Base-by-base conservation (phyloP, 2,329 filamentous ascomycete genomes). In the Fusarium succisae region DNA sequence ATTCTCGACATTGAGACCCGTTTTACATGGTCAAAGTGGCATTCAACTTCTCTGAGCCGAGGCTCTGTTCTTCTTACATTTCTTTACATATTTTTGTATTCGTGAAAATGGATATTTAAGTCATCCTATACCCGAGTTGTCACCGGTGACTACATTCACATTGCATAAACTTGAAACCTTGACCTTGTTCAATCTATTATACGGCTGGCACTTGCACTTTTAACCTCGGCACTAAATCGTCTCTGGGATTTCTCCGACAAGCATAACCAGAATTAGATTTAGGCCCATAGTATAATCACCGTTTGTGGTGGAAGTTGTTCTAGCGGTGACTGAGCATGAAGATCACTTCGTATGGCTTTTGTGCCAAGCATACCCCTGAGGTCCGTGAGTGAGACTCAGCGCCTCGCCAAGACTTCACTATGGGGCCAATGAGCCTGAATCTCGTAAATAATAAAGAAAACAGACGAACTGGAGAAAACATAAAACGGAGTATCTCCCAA, bases 401-500 rank as follows among this genome's bases (percentile, higher is more conserved):
- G 13, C 30, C 14, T 35, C 8, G 30, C 8, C 4, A 4, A 22
- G 20, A 15, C 18, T 22, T 37, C 7, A 26, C 4, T 11, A 47
- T 28, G 39, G 30, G 20, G 8, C 28, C 6, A 1, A 39, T 28
- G 35, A n/a, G 35, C 35, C 24, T 28, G 51, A 13, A 39, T 39
- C 24, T 39, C 24, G 20, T n/a, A 54, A 38, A 8, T 8, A 12
- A 26, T 9, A 26, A 26, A 54, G 18, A 8, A 0, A 22, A 17
- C 1, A 26, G n/a, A 54, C 0, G 4, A 17, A 6, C 5, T 26
- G 1, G 1, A n/a, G 2, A 2, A 55, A 5, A 10, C 5, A 55
- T 41, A 55, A 41, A 39, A 39, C 4, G 0, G 1, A 3, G 1
- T 11, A 5, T 14, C 11, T 55, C 51, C 20, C 8, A 30, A 3